phyloP scores from a whole-genome alignment of 352 stramenopile genomes.

The Globisporangium parvum region DNA sequence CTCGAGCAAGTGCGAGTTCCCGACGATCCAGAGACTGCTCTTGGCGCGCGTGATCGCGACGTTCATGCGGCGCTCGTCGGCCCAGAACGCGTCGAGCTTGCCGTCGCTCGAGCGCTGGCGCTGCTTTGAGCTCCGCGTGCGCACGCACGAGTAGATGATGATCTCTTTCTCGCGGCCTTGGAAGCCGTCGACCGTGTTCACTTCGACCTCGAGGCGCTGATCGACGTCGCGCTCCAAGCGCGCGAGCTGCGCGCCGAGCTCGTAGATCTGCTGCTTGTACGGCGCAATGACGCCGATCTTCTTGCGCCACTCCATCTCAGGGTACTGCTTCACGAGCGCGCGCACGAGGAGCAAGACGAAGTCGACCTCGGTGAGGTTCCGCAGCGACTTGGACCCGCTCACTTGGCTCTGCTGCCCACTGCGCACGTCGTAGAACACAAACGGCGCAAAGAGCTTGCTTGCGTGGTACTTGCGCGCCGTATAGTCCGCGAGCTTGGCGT shows the following conservation, averaged over 20 bases:
- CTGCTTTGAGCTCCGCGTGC: slow-evolving; percentile 75
- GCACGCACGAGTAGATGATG: slow-evolving; percentile 97
- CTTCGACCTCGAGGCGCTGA: slow-evolving; percentile 58
- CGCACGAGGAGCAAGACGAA: slow-evolving; percentile 87
- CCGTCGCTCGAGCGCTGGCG: slow-evolving; percentile 19
- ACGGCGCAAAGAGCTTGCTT: slow-evolving; percentile 40
- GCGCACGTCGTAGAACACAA: slow-evolving; percentile 66
- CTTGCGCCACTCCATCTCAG: slow-evolving; percentile 60
- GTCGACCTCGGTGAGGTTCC: slow-evolving; percentile 77
- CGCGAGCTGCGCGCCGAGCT: slow-evolving; percentile 80
- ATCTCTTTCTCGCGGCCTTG: slow-evolving; percentile 97
- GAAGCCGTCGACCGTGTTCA: slow-evolving; percentile 97
- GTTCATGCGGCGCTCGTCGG: slow-evolving; percentile 98
- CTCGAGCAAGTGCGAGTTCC: slow-evolving; percentile 62
- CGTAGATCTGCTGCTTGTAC: slow-evolving; percentile 96
- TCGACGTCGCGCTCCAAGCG: slow-evolving; percentile 45
- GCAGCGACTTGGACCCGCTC: slow-evolving; percentile 62
- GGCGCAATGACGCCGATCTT: slow-evolving; percentile 98
- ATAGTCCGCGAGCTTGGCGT: slow-evolving; percentile 75
- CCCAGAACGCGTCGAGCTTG: slow-evolving; percentile 86
- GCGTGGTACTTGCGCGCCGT: slow-evolving; percentile 55
- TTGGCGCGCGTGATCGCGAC: slow-evolving; percentile 97
- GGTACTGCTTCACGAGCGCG: slow-evolving; percentile 80
- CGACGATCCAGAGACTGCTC: slow-evolving; percentile 89
- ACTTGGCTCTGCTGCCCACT: slow-evolving; percentile 60